A percentile compares a stretch with the other conserved stretches of the same genome.
Evolutionary conservation across 1,284 basidiomycete genomes (phyloP).

Genomic region (Coniophora puteana): DNA sequence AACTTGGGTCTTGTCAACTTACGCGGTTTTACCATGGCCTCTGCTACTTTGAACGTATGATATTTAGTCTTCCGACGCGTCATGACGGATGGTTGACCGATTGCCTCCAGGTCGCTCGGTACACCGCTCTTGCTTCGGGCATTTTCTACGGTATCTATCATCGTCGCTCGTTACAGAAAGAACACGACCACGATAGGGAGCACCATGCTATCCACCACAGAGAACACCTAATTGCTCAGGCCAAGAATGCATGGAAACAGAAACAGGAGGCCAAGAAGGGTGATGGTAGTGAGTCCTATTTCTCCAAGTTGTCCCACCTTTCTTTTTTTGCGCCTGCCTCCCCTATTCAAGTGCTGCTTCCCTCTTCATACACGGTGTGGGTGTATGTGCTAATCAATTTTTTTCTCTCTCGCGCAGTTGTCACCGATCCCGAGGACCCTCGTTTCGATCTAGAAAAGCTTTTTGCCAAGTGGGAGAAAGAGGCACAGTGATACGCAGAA

Average conservation of each 20-base stretch:
- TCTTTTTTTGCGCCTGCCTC: neutral
- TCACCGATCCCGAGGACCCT: conserved; percentile 93
- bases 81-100: conserved; percentile 18
- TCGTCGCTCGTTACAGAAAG: conserved; percentile 84
- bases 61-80: neutral
- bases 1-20: neutral
- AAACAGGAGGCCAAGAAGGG: conserved; percentile 55
- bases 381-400: conserved; percentile 14
- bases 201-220: conserved; percentile 69
- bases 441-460: conserved; percentile 97
- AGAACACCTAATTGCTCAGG: conserved; percentile 80
- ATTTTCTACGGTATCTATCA: conserved; percentile 93
- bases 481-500: conserved; percentile 38
- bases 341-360: neutral
- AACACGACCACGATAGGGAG: conserved; percentile 70
- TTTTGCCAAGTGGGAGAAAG: conserved; percentile 71
- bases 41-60: conserved; percentile 61
- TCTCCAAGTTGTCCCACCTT: neutral
- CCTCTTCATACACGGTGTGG: neutral
- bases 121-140: conserved; percentile 87
- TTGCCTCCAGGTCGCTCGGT: conserved; percentile 81
- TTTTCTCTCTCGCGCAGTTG: conserved; percentile 53
- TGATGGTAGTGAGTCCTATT: conserved; percentile 44
- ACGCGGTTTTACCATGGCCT: conserved; percentile 43
- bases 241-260: conserved; percentile 88